Percentiles rank a stretch among this genome's conserved stretches.
Evolutionary conservation across 371 early-diverging fungal species (phyloP).

Genomic region (Lichtheimia hyalospora): DNA sequence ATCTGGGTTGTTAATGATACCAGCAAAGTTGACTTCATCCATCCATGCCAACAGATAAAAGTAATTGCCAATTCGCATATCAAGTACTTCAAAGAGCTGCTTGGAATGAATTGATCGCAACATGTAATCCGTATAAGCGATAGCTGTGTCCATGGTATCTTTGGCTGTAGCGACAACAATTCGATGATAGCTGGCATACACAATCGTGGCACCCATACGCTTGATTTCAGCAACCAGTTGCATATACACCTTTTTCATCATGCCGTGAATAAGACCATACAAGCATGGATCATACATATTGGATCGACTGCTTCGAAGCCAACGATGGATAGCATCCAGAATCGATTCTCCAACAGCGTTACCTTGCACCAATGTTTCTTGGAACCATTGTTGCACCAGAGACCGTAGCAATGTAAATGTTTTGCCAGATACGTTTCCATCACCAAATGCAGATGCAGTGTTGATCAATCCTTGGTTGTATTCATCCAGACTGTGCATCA

Average conservation of each 20-base stretch:
- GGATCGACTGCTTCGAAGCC: slow-evolving; percentile 79
- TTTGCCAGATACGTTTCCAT: slow-evolving; percentile 61
- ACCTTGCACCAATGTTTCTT: slow-evolving; percentile 37
- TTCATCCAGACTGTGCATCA: slow-evolving; percentile 46
- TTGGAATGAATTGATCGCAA: slow-evolving; percentile 67
- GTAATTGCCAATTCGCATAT: slow-evolving; percentile 59
- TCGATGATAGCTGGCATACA: slow-evolving; percentile 81
- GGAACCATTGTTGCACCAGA: slow-evolving; percentile 78
- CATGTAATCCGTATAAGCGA: slow-evolving; percentile 74
- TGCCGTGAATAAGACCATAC: slow-evolving; percentile 69
- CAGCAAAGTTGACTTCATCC: slow-evolving; percentile 90
- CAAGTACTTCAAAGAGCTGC: slow-evolving; percentile 75
- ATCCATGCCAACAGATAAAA: slow-evolving; percentile 92
- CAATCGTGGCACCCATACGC: slow-evolving; percentile 72
- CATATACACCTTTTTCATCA: slow-evolving; percentile 89
- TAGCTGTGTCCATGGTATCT: slow-evolving; percentile 66
- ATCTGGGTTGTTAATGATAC: slow-evolving; percentile 39
- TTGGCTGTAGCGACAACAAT: slow-evolving; percentile 84
- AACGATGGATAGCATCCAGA: slow-evolving; percentile 83
- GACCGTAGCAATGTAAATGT: slow-evolving; percentile 75
- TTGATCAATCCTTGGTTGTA: slow-evolving; percentile 48
- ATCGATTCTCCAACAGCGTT: slow-evolving; percentile 71
- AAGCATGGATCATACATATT: slow-evolving; percentile 86
- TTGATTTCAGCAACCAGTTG: slow-evolving; percentile 81
- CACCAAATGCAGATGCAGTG: slow-evolving; percentile 47